A percentile compares a stretch with the other conserved stretches of the same genome.
Evolutionary conservation across 1,284 basidiomycete species (phyloP).

Genomic region (Rhodotorula sp.): DNA sequence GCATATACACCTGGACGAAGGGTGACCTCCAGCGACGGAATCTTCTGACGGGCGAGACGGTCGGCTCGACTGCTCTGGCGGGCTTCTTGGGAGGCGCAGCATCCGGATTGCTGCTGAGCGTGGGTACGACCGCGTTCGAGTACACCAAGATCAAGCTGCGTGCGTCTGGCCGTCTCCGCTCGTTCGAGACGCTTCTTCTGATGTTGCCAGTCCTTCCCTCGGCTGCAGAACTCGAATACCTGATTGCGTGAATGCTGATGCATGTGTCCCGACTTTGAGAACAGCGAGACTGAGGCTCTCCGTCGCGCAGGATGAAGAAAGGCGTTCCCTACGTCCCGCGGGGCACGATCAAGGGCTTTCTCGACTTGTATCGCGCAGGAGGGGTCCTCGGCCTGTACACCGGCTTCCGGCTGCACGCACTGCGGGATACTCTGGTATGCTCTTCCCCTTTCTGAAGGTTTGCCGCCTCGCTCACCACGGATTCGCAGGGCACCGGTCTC

Average conservation of each 20-base stretch:
- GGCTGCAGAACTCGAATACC: constrained; percentile 71
- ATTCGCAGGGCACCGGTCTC: constrained; percentile 65
- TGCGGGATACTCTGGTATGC: constrained; percentile 31
- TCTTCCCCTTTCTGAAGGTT: constrained; percentile 54
- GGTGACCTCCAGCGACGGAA: constrained; percentile 5
- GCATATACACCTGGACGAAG: constrained; percentile 50
- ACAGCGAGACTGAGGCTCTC: background rate
- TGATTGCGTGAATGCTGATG: constrained; percentile 80
- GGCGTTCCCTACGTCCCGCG: constrained; percentile 42
- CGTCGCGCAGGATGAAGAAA: constrained; percentile 32
- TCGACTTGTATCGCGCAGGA: constrained; percentile 50
- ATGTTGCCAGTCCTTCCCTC: too few relatives aligned
- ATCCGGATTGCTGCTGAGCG: constrained; percentile 29
- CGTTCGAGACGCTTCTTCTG: background rate
- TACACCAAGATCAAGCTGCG: constrained; percentile 41
- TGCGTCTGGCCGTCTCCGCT: background rate
- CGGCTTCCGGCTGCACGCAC: constrained; percentile 69
- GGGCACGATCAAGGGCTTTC: constrained; percentile 41
- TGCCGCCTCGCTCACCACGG: background rate
- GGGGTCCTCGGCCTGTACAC: constrained; percentile 75
- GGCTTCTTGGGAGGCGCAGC: constrained; percentile 38
- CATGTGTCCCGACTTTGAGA: too few relatives aligned
- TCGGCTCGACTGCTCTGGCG: background rate
- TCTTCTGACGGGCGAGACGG: constrained; percentile 1
- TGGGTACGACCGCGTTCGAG: constrained; percentile 39